These are phyloP conservation scores for Lactarius deliciosus DNA, from an alignment of 768 basidiomycete species.

Conservation along the genomic window DNA sequence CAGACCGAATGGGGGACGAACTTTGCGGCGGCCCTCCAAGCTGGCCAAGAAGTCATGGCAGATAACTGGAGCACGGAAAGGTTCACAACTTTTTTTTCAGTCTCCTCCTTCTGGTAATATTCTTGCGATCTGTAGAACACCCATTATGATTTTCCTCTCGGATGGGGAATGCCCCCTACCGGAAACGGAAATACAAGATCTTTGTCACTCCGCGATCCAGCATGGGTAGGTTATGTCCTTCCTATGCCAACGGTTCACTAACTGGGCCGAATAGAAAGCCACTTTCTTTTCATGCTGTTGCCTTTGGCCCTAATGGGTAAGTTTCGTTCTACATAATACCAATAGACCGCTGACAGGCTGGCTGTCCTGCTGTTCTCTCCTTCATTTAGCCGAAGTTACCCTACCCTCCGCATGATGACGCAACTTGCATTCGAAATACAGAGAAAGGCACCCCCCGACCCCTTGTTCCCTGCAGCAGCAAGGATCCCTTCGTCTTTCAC, in stretches of 20 bases:
- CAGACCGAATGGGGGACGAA: slow-evolving; percentile 42
- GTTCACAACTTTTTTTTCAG: slow-evolving; percentile 36
- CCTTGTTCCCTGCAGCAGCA: slow-evolving; percentile 21
- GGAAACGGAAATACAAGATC: slow-evolving; percentile 41
- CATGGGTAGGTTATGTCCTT: slow-evolving; percentile 40
- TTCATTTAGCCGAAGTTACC: slow-evolving; percentile 42
- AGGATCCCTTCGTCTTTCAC: slow-evolving; percentile 29
- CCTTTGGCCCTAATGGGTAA: slow-evolving; percentile 44
- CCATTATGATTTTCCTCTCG: not conserved
- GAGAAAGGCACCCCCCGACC: slow-evolving; percentile 43
- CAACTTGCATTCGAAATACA: slow-evolving; percentile 49
- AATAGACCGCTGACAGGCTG: not conserved
- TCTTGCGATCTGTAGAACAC: not conserved
- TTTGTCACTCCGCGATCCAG: slow-evolving; percentile 45
- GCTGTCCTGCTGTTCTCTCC: slow-evolving; percentile 41
- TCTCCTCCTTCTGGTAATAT: not conserved
- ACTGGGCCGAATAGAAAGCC: slow-evolving; percentile 42
- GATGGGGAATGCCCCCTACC: not conserved
- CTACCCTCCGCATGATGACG: slow-evolving; percentile 47
- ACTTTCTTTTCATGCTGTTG: slow-evolving; percentile 57
- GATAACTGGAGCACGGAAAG: slow-evolving; percentile 49
- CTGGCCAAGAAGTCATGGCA: slow-evolving; percentile 42
- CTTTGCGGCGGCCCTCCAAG: slow-evolving; percentile 42
- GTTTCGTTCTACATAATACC: not conserved
- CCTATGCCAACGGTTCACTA: not conserved